Conservation (phyloP, 2,329 filamentous ascomycete genomes). For the Erysiphe pulchra region DNA sequence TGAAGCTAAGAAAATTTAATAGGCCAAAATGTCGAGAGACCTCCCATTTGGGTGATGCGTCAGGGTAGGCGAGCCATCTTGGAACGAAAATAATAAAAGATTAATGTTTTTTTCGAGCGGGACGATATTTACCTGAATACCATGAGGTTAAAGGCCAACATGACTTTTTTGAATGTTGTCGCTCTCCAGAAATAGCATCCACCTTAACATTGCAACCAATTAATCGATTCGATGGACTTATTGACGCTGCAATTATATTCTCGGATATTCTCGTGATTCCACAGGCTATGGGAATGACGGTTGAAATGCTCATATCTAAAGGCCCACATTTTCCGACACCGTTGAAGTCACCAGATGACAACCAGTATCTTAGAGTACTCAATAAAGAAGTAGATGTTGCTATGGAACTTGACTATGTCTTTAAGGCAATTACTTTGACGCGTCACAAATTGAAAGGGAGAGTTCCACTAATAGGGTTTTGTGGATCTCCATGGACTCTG, state of each 20-base stretch:
- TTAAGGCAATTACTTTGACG: slow-evolving; percentile 80
- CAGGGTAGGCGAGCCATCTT: slow-evolving; percentile 37
- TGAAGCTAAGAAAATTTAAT: slow-evolving; percentile 2
- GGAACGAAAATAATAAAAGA: neutral
- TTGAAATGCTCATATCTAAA: slow-evolving; percentile 95
- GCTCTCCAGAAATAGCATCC: slow-evolving; percentile 73
- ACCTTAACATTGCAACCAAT: slow-evolving; percentile 86
- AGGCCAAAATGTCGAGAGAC: slow-evolving; percentile 79
- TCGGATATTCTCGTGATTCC: slow-evolving; percentile 95
- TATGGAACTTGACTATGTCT: slow-evolving; percentile 74
- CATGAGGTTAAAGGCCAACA: slow-evolving; percentile 74
- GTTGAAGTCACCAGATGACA: slow-evolving; percentile 51
- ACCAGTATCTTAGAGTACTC: slow-evolving; percentile 59
- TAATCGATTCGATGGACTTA: slow-evolving; percentile 67
- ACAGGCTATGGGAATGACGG: slow-evolving; percentile 94
- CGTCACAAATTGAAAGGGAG: slow-evolving; percentile 65
- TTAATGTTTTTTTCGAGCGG: slow-evolving; percentile 28
- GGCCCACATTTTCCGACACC: slow-evolving; percentile 84
- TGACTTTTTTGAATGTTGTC: slow-evolving; percentile 97
- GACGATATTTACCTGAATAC: slow-evolving; percentile 92
- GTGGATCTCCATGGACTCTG: slow-evolving; percentile 86
- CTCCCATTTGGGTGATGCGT: slow-evolving; percentile 98
- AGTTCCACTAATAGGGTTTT: slow-evolving; percentile 88
- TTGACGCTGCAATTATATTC: slow-evolving; percentile 97
- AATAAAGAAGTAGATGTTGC: slow-evolving; percentile 59